Percentiles rank a stretch among this genome's conserved stretches.
Conservation (phyloP, 1,139 yeast species). For the Yamadazyma atlantica region DNA sequence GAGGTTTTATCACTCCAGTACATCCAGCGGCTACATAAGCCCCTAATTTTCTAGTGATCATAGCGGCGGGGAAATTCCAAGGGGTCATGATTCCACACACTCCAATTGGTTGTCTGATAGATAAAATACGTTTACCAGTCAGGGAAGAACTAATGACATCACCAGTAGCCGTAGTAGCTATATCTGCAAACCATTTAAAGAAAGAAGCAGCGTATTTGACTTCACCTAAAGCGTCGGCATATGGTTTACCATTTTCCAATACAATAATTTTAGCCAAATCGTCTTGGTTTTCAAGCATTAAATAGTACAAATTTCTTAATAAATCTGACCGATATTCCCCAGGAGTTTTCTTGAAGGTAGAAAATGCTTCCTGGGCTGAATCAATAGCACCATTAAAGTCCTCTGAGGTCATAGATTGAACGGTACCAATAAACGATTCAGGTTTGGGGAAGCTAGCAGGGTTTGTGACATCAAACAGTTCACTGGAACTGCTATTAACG, state of each 20-base stretch:
- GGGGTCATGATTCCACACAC: constrained; percentile 92
- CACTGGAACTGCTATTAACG: constrained; percentile 25
- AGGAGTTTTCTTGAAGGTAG: constrained; percentile 34
- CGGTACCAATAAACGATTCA: constrained; percentile 34
- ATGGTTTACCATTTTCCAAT: constrained; percentile 83
- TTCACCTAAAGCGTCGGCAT: constrained; percentile 76
- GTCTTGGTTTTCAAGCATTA: constrained; percentile 64
- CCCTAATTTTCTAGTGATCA: constrained; percentile 89
- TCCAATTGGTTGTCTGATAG: constrained; percentile 80
- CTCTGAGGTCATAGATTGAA: constrained; percentile 31
- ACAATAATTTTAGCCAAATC: constrained; percentile 75
- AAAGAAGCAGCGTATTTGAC: constrained; percentile 74
- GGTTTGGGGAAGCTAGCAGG: constrained; percentile 39
- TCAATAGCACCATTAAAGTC: constrained; percentile 42
- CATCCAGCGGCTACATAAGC: constrained; percentile 96
- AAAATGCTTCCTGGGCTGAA: constrained; percentile 37
- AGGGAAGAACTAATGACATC: constrained; percentile 66
- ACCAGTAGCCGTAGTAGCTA: constrained; percentile 78
- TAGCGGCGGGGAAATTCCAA: constrained; percentile 95
- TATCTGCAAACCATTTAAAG: constrained; percentile 86
- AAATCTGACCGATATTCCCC: constrained; percentile 41
- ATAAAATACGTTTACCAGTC: constrained; percentile 56
- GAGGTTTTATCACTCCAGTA: constrained; percentile 87
- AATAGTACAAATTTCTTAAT: constrained; percentile 41
- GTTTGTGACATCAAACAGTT: constrained; percentile 42